Evolutionary conservation across 2,329 filamentous ascomycete species (phyloP).

Genomic region (Orbilia javanica): DNA sequence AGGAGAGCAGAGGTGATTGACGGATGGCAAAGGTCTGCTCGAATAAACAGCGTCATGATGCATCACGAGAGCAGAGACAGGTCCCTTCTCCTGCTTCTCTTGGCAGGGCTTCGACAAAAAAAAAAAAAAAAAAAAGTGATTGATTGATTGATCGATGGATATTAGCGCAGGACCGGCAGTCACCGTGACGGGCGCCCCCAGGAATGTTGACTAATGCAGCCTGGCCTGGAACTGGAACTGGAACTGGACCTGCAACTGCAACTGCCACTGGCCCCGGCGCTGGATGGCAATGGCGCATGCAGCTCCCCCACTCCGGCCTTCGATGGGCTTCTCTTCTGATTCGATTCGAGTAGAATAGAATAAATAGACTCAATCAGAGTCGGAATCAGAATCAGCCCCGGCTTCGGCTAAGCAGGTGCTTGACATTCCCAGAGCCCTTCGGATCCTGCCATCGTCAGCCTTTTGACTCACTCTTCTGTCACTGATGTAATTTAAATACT

Average conservation of each 20-base stretch:
- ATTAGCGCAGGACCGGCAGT: conserved; percentile 18
- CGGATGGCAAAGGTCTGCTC: too few relatives aligned
- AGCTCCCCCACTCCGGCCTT: conserved; percentile 24
- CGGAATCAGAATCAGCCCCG: neutral
- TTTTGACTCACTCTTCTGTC: conserved; percentile 6
- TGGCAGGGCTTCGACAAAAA: neutral
- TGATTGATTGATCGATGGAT: too few relatives aligned
- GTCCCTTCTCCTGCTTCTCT: neutral
- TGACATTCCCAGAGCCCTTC: neutral
- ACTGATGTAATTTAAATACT: neutral
- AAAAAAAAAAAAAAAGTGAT: neutral
- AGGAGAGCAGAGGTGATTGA: too few relatives aligned
- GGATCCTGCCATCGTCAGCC: conserved; percentile 20
- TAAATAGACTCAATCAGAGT: too few relatives aligned
- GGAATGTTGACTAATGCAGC: conserved; percentile 11
- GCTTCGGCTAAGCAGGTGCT: conserved; percentile 16
- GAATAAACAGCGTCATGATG: too few relatives aligned
- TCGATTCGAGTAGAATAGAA: too few relatives aligned
- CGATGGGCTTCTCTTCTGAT: conserved; percentile 7
- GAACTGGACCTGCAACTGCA: too few relatives aligned
- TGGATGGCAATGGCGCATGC: conserved; percentile 39
- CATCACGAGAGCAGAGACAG: neutral
- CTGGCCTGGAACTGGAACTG: neutral
- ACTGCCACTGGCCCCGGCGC: too few relatives aligned
- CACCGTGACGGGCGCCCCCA: conserved; percentile 20